Evolutionary conservation across 176 grass and related monocot species (phyloP).

Genomic region (Ananas comosus): DNA sequence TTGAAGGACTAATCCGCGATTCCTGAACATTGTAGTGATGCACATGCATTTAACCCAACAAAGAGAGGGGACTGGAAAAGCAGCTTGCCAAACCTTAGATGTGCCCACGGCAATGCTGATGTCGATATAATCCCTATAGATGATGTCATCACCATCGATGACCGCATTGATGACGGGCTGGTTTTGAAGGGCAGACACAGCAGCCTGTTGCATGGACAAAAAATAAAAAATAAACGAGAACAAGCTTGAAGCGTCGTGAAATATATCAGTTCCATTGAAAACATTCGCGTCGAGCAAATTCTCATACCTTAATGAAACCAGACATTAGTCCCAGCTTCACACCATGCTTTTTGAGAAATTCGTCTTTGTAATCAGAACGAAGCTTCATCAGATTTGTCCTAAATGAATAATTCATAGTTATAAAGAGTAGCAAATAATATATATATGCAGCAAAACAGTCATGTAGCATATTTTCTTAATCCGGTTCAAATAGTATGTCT

Average conservation of each 20-base stretch:
- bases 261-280: not conserved
- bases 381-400: conserved; percentile 99
- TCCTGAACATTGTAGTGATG: too few species aligned
- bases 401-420: conserved; percentile 6
- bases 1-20: too few species aligned
- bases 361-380: conserved; percentile 93
- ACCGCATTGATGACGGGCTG: conserved; percentile 94
- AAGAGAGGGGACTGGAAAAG: too few species aligned
- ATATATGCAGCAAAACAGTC: not conserved
- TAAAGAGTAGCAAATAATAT: not conserved
- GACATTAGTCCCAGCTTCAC: conserved; percentile 98
- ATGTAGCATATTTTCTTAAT: not conserved
- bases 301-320: conserved; percentile 80
- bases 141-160: conserved; percentile 93
- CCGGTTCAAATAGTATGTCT: not conserved
- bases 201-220: conserved; percentile 33
- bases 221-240: conserved; percentile 17
- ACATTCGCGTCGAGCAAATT: not conserved
- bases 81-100: conserved; percentile 45
- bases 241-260: not conserved
- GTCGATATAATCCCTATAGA: conserved; percentile 88
- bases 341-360: conserved; percentile 71
- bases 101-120: conserved; percentile 95
- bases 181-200: conserved; percentile 83
- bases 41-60: too few species aligned